A percentile compares a stretch with the other conserved stretches of the same genome.
phyloP scores from a whole-genome alignment of 2,329 filamentous ascomycete genomes.

The Claviceps digitariae region DNA sequence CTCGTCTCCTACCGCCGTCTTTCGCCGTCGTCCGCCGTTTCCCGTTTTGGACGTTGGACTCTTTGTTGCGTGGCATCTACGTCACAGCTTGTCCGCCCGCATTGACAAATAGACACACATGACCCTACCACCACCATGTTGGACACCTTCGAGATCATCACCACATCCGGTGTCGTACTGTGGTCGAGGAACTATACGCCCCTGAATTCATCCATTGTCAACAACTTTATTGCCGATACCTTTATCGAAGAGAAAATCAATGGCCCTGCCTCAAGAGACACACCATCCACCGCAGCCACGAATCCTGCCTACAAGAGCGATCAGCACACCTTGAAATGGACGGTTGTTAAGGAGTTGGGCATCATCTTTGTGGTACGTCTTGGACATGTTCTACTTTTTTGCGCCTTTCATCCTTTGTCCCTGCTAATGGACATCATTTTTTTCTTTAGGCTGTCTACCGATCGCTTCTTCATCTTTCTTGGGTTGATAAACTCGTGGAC shows the following conservation, averaged over 20 bases:
- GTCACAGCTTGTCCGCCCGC: background rate
- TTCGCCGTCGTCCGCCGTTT: too few relatives aligned
- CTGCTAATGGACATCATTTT: background rate
- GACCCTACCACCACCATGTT: constrained; percentile 48
- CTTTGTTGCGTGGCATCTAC: background rate
- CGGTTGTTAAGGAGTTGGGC: constrained; percentile 79
- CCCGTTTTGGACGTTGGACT: too few relatives aligned
- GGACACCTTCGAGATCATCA: constrained; percentile 93
- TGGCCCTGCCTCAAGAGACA: constrained; percentile 44
- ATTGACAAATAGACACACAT: background rate
- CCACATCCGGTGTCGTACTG: constrained; percentile 88
- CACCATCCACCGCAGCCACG: constrained; percentile 42
- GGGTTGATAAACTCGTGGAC: constrained; percentile 93
- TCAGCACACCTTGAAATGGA: constrained; percentile 92
- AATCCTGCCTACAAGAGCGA: constrained; percentile 77
- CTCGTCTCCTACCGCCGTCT: background rate
- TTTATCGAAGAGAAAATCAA: constrained; percentile 89
- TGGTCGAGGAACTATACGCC: constrained; percentile 83
- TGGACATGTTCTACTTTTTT: background rate
- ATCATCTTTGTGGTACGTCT: constrained; percentile 75
- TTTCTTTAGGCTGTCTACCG: constrained; percentile 74
- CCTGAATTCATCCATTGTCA: constrained; percentile 72
- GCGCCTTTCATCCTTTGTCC: too few relatives aligned
- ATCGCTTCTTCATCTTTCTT: constrained; percentile 84
- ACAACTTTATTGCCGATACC: constrained; percentile 88